Conservation (phyloP, 805 yeast genomes). For the Wickerhamiella siamensis region DNA sequence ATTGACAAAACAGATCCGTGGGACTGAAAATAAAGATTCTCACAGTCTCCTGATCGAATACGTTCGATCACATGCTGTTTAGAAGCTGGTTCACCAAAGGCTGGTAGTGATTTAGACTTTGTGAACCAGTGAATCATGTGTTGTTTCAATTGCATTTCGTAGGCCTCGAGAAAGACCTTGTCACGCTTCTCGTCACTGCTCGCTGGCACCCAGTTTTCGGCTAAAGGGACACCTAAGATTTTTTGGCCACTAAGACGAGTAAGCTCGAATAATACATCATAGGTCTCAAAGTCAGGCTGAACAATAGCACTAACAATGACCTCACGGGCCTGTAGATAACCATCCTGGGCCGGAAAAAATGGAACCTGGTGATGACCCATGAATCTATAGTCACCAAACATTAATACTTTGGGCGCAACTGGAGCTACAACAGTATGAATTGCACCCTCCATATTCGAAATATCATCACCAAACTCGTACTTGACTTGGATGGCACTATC, state of each 20-base stretch:
- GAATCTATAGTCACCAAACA: slow-evolving; percentile 11
- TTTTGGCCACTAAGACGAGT: slow-evolving; percentile 4
- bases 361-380: slow-evolving; percentile 5
- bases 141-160: slow-evolving; percentile 9
- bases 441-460: slow-evolving; percentile 14
- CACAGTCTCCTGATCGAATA: not conserved
- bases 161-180: not conserved
- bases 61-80: not conserved
- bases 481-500: slow-evolving; percentile 9
- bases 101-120: not conserved
- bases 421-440: slow-evolving; percentile 13
- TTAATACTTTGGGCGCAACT: slow-evolving; percentile 9
- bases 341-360: slow-evolving; percentile 1
- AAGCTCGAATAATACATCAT: slow-evolving; percentile 11
- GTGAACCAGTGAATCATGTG: slow-evolving; percentile 7
- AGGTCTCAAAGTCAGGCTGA: slow-evolving; percentile 17
- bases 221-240: slow-evolving; percentile 5
- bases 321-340: slow-evolving; percentile 6
- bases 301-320: slow-evolving; percentile 14
- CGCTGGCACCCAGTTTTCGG: slow-evolving; percentile 3
- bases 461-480: slow-evolving; percentile 9
- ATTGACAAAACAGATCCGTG: slow-evolving; percentile 6
- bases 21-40: not conserved
- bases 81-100: not conserved
- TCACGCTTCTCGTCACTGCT: slow-evolving; percentile 3